Conservation (phyloP, 805 yeast genomes). For the Kuraishia ogatae region DNA sequence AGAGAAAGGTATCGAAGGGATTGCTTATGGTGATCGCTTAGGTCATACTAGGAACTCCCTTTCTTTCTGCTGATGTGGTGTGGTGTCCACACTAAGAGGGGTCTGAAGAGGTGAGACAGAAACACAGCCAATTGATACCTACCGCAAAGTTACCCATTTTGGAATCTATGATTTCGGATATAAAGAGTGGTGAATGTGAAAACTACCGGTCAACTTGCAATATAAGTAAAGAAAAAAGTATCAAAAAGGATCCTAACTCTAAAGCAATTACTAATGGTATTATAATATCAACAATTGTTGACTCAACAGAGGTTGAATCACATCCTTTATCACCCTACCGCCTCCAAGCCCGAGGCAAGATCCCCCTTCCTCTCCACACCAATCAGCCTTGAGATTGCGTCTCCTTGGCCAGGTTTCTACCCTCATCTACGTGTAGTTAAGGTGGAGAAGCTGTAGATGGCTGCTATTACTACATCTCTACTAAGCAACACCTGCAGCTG, state of each 20-base stretch:
- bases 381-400: not conserved
- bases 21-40: not conserved
- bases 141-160: slow-evolving; percentile 17
- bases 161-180: not conserved
- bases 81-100: too few species aligned
- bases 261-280: not conserved
- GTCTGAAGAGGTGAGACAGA: not conserved
- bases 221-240: not conserved
- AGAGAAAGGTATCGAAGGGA: not conserved
- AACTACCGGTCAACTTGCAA: not conserved
- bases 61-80: too few species aligned
- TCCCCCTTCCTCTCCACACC: not conserved
- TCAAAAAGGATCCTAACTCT: not conserved
- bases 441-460: not conserved
- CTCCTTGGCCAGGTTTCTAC: not conserved
- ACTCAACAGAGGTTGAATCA: not conserved
- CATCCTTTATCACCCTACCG: not conserved
- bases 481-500: not conserved
- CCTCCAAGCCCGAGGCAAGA: not conserved
- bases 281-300: not conserved
- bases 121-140: not conserved
- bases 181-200: not conserved
- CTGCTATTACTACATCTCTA: not conserved
- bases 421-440: not conserved
- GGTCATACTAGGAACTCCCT: not conserved